These are phyloP conservation scores for Podaxis sp. DNA, from an alignment of 768 basidiomycete genomes.

Conservation along the genomic window DNA sequence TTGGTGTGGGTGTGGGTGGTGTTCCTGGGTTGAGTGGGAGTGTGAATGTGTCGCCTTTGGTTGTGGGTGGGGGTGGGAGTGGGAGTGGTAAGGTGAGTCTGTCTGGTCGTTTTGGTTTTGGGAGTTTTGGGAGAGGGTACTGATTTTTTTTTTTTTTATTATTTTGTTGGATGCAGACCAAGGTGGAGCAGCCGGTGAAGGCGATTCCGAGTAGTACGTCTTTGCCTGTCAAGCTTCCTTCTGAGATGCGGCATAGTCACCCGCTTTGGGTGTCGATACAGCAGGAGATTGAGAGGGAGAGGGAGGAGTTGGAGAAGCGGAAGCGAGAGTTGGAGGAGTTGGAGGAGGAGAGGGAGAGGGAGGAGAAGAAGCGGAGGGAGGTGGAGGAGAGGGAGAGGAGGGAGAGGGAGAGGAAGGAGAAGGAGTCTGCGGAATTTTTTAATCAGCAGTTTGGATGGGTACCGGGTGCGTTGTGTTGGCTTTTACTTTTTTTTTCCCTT, in stretches of 20 bases:
- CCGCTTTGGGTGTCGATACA: background rate
- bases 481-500: no score
- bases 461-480: no score
- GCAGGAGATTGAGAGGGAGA: background rate
- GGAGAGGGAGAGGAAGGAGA: background rate
- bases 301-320: slow-evolving; percentile 8
- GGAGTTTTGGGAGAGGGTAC: background rate
- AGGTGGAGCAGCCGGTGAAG: background rate
- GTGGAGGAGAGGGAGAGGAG: no score
- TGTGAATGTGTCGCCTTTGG: background rate
- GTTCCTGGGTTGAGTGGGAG: background rate
- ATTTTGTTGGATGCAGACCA: background rate
- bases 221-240: background rate
- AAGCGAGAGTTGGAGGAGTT: slow-evolving; percentile 1
- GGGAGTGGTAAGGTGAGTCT: no score
- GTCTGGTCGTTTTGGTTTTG: no score
- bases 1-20: background rate
- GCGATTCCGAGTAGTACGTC: background rate
- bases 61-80: background rate
- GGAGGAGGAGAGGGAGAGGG: background rate
- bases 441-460: no score
- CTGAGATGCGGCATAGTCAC: background rate
- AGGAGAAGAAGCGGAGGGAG: background rate
- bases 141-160: background rate
- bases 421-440: no score